Evolutionary conservation across 2,329 filamentous ascomycete genomes (phyloP).

Genomic region (Bipolaris bicolor): DNA sequence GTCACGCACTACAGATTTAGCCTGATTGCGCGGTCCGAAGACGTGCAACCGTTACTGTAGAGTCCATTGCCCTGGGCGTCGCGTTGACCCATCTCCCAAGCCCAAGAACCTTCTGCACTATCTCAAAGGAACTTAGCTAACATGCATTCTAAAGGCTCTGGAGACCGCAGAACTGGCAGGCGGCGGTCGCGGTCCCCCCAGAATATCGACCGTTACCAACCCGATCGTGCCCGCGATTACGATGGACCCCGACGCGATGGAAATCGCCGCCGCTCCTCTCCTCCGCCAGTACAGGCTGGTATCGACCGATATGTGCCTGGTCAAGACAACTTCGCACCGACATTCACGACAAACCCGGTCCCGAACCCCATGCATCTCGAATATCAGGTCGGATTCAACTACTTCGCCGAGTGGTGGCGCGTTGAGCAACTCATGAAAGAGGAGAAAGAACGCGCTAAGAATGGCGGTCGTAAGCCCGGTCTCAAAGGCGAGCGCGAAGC

Average conservation of each 20-base stretch:
- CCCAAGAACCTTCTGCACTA: not conserved
- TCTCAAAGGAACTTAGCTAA: slow-evolving; percentile 4
- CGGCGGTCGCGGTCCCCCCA: slow-evolving; percentile 73
- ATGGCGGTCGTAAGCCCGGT: slow-evolving; percentile 70
- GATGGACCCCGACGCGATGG: slow-evolving; percentile 68
- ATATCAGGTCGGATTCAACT: slow-evolving; percentile 84
- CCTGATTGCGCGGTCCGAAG: slow-evolving; percentile 4
- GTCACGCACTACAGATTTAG: slow-evolving; percentile 1
- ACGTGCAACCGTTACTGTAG: not conserved
- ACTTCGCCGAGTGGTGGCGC: slow-evolving; percentile 87
- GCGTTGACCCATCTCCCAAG: no score
- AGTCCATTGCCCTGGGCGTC: not conserved
- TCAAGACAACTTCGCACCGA: slow-evolving; percentile 63
- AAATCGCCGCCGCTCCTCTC: slow-evolving; percentile 64
- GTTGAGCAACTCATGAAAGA: slow-evolving; percentile 82
- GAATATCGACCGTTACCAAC: slow-evolving; percentile 78
- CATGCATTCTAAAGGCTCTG: slow-evolving; percentile 23
- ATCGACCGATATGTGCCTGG: slow-evolving; percentile 88
- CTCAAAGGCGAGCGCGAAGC: slow-evolving; percentile 68
- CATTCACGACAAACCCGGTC: slow-evolving; percentile 68
- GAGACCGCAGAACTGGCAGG: slow-evolving; percentile 44
- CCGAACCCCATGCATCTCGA: slow-evolving; percentile 74
- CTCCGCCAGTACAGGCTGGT: slow-evolving; percentile 66
- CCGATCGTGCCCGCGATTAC: slow-evolving; percentile 72
- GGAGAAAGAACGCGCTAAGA: slow-evolving; percentile 73